Evolutionary conservation across 768 basidiomycete genomes (phyloP).

Genomic region (Russula sp.): DNA sequence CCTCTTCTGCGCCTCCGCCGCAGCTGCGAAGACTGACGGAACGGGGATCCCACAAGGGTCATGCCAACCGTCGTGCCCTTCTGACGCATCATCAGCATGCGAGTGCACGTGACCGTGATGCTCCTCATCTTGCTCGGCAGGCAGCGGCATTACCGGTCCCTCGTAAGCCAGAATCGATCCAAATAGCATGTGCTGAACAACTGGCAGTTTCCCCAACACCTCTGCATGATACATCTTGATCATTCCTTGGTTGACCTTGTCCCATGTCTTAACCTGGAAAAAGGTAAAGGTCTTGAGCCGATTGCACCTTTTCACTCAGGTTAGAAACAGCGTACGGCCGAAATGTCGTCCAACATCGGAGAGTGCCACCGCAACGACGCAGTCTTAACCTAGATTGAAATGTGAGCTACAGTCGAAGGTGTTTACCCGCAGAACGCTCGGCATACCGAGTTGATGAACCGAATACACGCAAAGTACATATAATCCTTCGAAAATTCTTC

Average conservation of each 20-base stretch:
- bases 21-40: constrained; percentile 77
- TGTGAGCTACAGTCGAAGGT: neutral
- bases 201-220: constrained; percentile 91
- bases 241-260: constrained; percentile 95
- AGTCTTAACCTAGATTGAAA: constrained; percentile 69
- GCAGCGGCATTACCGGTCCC: constrained; percentile 44
- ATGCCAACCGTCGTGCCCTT: constrained; percentile 66
- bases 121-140: constrained; percentile 33
- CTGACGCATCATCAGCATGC: constrained; percentile 37
- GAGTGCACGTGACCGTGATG: constrained; percentile 49
- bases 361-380: constrained; percentile 97
- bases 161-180: constrained; percentile 72
- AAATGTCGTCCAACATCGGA: constrained; percentile 98
- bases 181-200: constrained; percentile 94
- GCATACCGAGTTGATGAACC: constrained; percentile 88
- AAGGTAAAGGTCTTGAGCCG: too few relatives aligned
- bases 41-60: constrained; percentile 91
- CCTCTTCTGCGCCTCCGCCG: constrained; percentile 40
- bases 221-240: constrained; percentile 97
- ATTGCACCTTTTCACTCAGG: too few relatives aligned
- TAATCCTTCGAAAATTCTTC: constrained; percentile 90
- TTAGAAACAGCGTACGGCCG: constrained; percentile 45
- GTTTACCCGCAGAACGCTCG: neutral
- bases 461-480: constrained; percentile 95
- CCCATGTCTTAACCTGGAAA: constrained; percentile 78